These are phyloP conservation scores for Acrasis kona DNA, from an alignment of 78 protist genomes.

Conservation along the genomic window DNA sequence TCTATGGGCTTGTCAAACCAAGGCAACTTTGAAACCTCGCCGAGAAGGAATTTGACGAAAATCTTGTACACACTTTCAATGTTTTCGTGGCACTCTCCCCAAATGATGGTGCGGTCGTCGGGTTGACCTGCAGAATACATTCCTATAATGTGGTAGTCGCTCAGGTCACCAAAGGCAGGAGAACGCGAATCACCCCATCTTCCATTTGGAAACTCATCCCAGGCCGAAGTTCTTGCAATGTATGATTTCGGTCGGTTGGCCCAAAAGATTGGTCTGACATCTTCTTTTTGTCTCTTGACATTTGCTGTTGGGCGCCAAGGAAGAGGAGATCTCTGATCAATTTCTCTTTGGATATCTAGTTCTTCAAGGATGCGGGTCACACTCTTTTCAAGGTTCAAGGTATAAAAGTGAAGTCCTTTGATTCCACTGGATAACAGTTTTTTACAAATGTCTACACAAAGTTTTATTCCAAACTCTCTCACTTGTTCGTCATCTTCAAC, in stretches of 20 bases:
- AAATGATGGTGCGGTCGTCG: background rate
- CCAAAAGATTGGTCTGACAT: conserved; percentile 63
- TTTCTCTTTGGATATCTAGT: background rate
- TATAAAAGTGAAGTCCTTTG: conserved; percentile 88
- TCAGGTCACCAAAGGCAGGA: conserved; percentile 87
- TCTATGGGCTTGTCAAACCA: conserved; percentile 52
- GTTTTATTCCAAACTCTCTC: conserved; percentile 67
- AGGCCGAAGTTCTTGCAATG: conserved; percentile 59
- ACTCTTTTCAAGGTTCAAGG: conserved; percentile 72
- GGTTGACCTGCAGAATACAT: background rate
- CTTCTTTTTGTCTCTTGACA: conserved; percentile 1
- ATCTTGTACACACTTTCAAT: conserved; percentile 32
- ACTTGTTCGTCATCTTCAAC: conserved; percentile 80
- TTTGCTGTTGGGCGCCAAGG: conserved; percentile 4
- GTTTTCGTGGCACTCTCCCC: background rate
- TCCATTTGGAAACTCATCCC: conserved; percentile 97
- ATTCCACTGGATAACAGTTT: conserved; percentile 40
- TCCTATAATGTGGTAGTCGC: conserved; percentile 60
- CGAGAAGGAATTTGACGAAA: conserved; percentile 31
- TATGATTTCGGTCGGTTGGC: conserved; percentile 42
- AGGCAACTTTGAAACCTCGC: conserved; percentile 20
- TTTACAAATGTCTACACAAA: conserved; percentile 51
- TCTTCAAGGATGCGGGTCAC: background rate
- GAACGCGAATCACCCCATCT: conserved; percentile 75
- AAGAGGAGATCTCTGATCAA: background rate